A percentile compares a stretch with the other conserved stretches of the same genome.
phyloP scores from a whole-genome alignment of 139 green algal genomes.

The Auxenochlorella pyrenoidosa region DNA sequence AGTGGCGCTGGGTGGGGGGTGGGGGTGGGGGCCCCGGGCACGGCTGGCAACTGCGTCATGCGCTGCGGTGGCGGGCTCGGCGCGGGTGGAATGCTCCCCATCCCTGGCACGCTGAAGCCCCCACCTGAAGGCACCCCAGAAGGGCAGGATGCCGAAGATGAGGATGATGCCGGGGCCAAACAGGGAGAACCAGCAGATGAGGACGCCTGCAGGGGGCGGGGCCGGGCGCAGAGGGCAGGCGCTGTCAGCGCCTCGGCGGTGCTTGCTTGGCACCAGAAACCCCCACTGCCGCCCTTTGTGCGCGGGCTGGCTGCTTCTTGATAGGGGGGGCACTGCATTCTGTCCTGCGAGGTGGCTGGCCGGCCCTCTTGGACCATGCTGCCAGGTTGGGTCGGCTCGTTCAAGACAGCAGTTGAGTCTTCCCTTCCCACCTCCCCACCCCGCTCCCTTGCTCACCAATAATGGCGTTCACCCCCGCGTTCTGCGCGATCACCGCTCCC shows the following conservation, averaged over 20 bases:
- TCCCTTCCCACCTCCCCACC: background rate
- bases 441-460: background rate
- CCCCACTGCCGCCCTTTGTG: no score
- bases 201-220: constrained; percentile 56
- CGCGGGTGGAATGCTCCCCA: background rate
- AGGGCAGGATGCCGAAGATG: constrained; percentile 94
- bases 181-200: constrained; percentile 87
- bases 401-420: background rate
- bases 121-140: constrained; percentile 74
- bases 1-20: no score
- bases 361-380: no score
- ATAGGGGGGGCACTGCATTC: no score
- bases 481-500: constrained; percentile 85
- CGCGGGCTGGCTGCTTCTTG: no score
- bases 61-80: no score
- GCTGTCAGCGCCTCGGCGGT: background rate
- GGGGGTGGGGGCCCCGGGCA: constrained; percentile 41
- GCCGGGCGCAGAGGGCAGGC: background rate
- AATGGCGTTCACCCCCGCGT: constrained; percentile 61
- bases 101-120: background rate
- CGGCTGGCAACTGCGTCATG: background rate
- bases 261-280: no score
- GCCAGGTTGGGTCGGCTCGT: no score
- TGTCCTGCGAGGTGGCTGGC: no score
- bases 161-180: constrained; percentile 93